Percentiles rank a stretch among this genome's conserved stretches.
Evolutionary conservation across 305 asterid genomes (phyloP).

Genomic region (Solanum hybrid): DNA sequence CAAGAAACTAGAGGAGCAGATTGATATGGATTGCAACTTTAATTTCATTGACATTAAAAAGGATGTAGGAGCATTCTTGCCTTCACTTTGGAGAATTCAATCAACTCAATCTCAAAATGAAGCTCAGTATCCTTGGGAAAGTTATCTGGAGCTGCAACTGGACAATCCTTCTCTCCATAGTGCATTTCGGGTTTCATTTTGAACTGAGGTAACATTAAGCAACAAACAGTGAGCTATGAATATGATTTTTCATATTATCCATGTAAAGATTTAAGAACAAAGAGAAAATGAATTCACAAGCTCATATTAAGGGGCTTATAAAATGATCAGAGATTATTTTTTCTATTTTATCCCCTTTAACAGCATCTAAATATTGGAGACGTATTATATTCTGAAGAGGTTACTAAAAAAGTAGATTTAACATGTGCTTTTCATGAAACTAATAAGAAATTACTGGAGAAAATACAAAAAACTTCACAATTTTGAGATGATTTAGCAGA

Average conservation of each 20-base stretch:
- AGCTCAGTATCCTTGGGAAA: conserved; percentile 92
- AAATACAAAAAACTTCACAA: neutral
- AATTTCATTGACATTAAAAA: neutral
- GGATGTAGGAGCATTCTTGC: neutral
- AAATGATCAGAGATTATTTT: neutral
- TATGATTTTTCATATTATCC: neutral
- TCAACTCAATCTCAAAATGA: conserved; percentile 87
- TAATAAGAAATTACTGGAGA: neutral
- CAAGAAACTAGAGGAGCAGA: neutral
- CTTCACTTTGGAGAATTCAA: conserved; percentile 22
- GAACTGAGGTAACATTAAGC: conserved; percentile 39
- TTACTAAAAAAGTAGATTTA: neutral
- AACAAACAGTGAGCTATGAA: neutral
- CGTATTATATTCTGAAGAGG: neutral
- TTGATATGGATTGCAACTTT: neutral
- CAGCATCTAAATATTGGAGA: neutral
- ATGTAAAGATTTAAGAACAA: neutral
- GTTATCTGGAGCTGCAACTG: conserved; percentile 56
- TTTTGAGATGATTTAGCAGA: neutral
- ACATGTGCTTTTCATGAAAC: neutral
- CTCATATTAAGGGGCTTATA: neutral
- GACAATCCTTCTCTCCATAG: conserved; percentile 84
- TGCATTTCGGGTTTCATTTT: conserved; percentile 94
- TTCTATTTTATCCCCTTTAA: neutral
- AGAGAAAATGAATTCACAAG: neutral